Conservation (phyloP, 2,329 filamentous ascomycete genomes). For the Penicillium vulpinum region DNA sequence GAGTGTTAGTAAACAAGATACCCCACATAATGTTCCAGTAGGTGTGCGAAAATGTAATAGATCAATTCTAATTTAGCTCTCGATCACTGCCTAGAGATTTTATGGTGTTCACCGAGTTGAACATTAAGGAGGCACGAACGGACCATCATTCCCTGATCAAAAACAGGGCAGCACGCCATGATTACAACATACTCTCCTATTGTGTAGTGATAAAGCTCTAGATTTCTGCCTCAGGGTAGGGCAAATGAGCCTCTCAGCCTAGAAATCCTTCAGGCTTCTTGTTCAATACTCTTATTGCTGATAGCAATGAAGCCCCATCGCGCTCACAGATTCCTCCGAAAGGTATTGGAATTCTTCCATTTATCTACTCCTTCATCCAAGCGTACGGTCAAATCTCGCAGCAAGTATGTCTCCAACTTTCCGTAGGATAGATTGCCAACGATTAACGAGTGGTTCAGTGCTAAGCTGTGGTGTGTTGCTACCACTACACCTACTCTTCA, state of each 20-base stretch:
- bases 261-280: not conserved
- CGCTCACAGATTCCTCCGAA: slow-evolving; percentile 4
- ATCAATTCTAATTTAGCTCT: too few species aligned
- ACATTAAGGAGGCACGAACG: not conserved
- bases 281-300: not conserved
- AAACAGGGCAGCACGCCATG: not conserved
- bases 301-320: slow-evolving; percentile 4
- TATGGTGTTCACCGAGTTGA: not conserved
- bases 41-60: too few species aligned
- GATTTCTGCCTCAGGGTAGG: not conserved
- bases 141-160: not conserved
- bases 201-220: not conserved
- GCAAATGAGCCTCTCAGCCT: not conserved
- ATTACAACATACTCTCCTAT: not conserved
- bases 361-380: not conserved
- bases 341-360: slow-evolving; percentile 11
- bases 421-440: not conserved
- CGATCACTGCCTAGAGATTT: not conserved
- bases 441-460: not conserved
- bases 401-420: not conserved
- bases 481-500: not conserved
- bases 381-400: not conserved
- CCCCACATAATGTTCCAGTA: not conserved
- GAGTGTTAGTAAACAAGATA: not conserved
- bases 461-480: not conserved